A percentile compares a stretch with the other conserved stretches of the same genome.
These are phyloP conservation scores for Globisporangium cylindrosporum DNA, from an alignment of 352 stramenopile species.

Conservation along the genomic window DNA sequence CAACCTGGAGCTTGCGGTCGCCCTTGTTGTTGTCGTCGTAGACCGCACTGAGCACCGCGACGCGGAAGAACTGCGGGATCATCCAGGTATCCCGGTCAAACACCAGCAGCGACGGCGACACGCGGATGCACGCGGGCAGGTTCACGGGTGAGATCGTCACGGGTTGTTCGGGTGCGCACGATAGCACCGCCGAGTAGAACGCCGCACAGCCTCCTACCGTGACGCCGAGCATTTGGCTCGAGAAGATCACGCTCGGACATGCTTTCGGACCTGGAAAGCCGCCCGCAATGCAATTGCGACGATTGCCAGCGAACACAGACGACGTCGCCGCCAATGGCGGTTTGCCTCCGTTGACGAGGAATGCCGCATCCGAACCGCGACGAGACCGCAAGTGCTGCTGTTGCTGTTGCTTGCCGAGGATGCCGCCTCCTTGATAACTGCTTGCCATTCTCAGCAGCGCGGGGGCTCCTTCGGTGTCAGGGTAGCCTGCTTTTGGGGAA, in stretches of 20 bases:
- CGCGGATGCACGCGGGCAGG: constrained; percentile 43
- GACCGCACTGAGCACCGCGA: constrained; percentile 32
- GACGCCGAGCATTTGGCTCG: constrained; percentile 29
- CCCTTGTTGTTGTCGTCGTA: constrained; percentile 25
- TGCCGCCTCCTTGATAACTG: neutral
- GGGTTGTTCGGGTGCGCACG: constrained; percentile 32
- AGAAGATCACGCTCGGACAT: constrained; percentile 40
- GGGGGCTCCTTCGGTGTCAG: no score
- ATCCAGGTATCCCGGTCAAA: constrained; percentile 49
- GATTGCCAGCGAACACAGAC: neutral
- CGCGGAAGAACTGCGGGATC: constrained; percentile 46
- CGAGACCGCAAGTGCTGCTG: constrained; percentile 3
- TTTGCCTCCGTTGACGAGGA: neutral
- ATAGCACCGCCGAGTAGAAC: constrained; percentile 54
- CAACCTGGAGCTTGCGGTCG: constrained; percentile 25
- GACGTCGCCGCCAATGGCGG: neutral
- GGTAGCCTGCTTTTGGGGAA: neutral
- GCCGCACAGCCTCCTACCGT: constrained; percentile 40
- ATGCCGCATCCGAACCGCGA: neutral
- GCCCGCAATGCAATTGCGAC: constrained; percentile 17
- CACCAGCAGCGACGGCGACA: constrained; percentile 44
- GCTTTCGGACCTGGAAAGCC: constrained; percentile 13
- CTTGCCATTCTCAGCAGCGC: neutral
- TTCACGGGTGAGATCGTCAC: constrained; percentile 51
- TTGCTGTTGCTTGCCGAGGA: constrained; percentile 7